Evolutionary conservation across 2,329 filamentous ascomycete species (phyloP), one percentile per base, ranked within the genome.

Genomic region (Talaromyces sp.): DNA sequence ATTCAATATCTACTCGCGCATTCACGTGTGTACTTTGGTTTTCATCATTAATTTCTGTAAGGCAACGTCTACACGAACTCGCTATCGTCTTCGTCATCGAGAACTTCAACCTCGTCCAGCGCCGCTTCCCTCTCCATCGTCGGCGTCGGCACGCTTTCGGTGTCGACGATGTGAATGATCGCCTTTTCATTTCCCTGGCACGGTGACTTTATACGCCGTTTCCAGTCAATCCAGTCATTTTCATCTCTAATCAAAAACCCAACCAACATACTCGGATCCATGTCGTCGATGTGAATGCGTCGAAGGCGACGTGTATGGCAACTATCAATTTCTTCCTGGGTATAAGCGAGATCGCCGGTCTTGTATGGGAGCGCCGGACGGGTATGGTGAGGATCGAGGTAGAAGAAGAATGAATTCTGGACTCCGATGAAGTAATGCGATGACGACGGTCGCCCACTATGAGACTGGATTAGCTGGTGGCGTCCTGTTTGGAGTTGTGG

Each of bases 211-310:
- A 96, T 81, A n/a, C 84, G 82, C 59, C 83, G 79, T 67, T 89
- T 88, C 92, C 92, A 97, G 55, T 84, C 82, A 39, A 81, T 76
- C 88, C 93, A 97, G 64, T 99, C 94, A 43, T 86, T 81, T 65
- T 93, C 86, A 59, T 89, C 84, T 40, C 81, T 83, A 61, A 99
- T 91, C 36, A 99, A 76, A 67, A 97, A 97, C 4, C 91, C 93
- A 63, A 99, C 89, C 41, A 99, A 77, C 94, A 99, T 99, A 68
- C 91, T 97, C 0, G 94, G 94, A 67, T 99, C 94, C 89, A 99
- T 94, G 69, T 97, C 92, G 60, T 86, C 85, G 51, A 99, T 82
- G 64, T 94, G 87, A 31, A 99, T 80, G 57, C 89, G 84, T 37
- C 93, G 85, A 17, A 99, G 77, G 50, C 93, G 86, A 53, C 89